A percentile compares a stretch with the other conserved stretches of the same genome.
These are phyloP conservation scores for Neurospora intermedia DNA, from an alignment of 495 filamentous ascomycete genomes.

Conservation along the genomic window DNA sequence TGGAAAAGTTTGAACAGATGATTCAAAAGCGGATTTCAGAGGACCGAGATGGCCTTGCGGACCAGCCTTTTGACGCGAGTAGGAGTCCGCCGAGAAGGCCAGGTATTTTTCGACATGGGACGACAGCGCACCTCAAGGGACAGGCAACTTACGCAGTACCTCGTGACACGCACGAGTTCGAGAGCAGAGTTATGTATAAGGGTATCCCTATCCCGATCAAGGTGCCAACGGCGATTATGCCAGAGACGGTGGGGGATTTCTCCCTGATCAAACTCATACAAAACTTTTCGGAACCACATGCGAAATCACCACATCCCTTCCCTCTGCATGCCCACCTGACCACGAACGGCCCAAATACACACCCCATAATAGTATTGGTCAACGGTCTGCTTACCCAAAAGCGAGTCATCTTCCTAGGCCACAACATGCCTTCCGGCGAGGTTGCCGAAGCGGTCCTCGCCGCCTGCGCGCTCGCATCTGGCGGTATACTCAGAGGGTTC, in stretches of 20 bases:
- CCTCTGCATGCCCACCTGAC: conserved; percentile 84
- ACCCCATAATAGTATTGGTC: conserved; percentile 66
- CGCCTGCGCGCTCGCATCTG: conserved; percentile 85
- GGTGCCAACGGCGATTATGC: conserved; percentile 81
- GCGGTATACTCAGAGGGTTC: conserved; percentile 89
- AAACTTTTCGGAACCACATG: conserved; percentile 74
- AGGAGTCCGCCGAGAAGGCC: conserved; percentile 35
- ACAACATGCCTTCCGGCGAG: conserved; percentile 86
- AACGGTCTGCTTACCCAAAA: conserved; percentile 92
- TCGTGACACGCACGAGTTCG: conserved; percentile 93
- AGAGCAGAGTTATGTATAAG: conserved; percentile 88
- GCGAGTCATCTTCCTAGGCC: conserved; percentile 87
- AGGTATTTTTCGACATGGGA: conserved; percentile 41
- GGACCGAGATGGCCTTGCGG: conserved; percentile 32
- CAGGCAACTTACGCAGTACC: conserved; percentile 53
- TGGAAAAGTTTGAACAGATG: conserved; percentile 96
- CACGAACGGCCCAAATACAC: conserved; percentile 70
- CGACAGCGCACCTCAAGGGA: conserved; percentile 42
- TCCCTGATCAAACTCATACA: conserved; percentile 95
- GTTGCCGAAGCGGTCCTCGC: conserved; percentile 93
- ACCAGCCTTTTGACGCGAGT: conserved; percentile 35
- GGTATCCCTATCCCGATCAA: conserved; percentile 94
- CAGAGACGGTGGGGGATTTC: conserved; percentile 96
- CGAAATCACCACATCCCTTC: conserved; percentile 76
- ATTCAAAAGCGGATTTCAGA: conserved; percentile 54